These are phyloP conservation scores for Medicago arabica DNA, from an alignment of 306 rosid genomes.

Conservation along the genomic window DNA sequence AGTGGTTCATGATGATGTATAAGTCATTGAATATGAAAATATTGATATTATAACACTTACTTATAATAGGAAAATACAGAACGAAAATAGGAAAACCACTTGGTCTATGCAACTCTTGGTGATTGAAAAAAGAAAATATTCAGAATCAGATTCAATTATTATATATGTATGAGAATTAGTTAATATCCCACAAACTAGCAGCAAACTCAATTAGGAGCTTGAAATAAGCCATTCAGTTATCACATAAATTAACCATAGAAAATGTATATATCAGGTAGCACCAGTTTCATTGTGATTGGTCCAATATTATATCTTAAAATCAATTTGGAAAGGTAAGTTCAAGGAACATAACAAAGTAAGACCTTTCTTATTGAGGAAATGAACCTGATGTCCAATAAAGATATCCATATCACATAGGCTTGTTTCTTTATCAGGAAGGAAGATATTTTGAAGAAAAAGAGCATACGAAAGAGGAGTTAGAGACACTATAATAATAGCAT, in stretches of 20 bases:
- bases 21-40: no score
- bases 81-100: no score
- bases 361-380: constrained; percentile 70
- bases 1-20: no score
- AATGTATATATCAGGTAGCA: not conserved
- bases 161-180: not conserved
- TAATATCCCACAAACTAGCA: not conserved
- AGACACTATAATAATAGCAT: constrained; percentile 7
- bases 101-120: no score
- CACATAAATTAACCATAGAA: not conserved
- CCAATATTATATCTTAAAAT: constrained; percentile 61
- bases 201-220: not conserved
- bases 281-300: not conserved
- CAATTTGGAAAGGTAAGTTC: constrained; percentile 61
- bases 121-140: no score
- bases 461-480: constrained; percentile 40
- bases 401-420: constrained; percentile 85
- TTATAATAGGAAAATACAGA: no score
- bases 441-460: constrained; percentile 63
- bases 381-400: constrained; percentile 82
- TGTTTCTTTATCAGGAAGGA: constrained; percentile 67
- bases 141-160: no score
- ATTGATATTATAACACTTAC: no score
- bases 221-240: constrained; percentile 10
- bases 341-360: constrained; percentile 72